Percentiles rank a stretch among this genome's conserved stretches.
phyloP scores from a whole-genome alignment of 148 eudicot genomes.

The Cornus kousa region DNA sequence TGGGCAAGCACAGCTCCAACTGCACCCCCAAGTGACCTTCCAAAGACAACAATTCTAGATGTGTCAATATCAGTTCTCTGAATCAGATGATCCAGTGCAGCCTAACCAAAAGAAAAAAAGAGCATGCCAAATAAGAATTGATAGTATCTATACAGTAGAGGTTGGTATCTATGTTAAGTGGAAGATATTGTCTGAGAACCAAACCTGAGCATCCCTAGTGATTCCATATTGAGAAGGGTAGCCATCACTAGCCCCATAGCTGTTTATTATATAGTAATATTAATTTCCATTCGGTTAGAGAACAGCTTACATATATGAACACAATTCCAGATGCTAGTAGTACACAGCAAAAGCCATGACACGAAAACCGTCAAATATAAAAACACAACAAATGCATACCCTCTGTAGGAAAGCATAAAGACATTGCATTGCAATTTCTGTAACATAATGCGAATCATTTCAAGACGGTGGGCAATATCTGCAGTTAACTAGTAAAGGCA shows the following conservation, averaged over 20 bases:
- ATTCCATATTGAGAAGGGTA: conserved; percentile 95
- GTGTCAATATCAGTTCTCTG: conserved; percentile 93
- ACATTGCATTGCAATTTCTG: conserved; percentile 86
- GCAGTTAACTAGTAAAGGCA: conserved; percentile 54
- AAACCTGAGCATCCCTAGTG: conserved; percentile 90
- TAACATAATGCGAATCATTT: conserved; percentile 91
- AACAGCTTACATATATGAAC: conserved; percentile 4
- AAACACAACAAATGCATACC: conserved; percentile 45
- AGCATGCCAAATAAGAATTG: conserved; percentile 5
- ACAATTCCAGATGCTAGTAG: conserved; percentile 6
- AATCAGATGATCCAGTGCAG: conserved; percentile 87
- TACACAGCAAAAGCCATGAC: neutral
- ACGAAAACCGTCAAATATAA: neutral
- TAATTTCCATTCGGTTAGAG: conserved; percentile 5
- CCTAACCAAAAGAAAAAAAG: conserved; percentile 40
- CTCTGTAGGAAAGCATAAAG: conserved; percentile 98
- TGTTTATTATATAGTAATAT: conserved; percentile 26
- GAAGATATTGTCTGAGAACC: conserved; percentile 1
- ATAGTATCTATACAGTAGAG: neutral
- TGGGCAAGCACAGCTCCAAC: conserved; percentile 80
- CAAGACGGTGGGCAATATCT: conserved; percentile 99
- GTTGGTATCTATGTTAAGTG: neutral
- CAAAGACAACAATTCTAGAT: conserved; percentile 84
- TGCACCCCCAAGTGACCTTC: conserved; percentile 98
- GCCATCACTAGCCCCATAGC: conserved; percentile 98